These are phyloP conservation scores for Coelastrella sp. DNA, from an alignment of 139 green algal species.

Conservation along the genomic window DNA sequence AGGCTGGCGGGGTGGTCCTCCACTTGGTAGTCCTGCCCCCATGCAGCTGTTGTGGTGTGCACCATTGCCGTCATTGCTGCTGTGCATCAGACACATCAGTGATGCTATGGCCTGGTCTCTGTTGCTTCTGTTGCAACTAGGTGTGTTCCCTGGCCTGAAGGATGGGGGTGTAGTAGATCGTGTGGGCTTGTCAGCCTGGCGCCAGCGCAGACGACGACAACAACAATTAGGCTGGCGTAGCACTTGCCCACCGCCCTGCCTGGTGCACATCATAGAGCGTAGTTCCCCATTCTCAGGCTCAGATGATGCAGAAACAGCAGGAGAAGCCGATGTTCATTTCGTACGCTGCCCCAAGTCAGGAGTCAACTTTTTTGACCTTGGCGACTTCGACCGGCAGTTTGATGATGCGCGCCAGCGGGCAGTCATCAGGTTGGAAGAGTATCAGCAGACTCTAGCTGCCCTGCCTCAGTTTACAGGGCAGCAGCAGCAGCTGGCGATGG, in stretches of 20 bases:
- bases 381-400: constrained; percentile 81
- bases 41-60: not conserved
- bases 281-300: constrained; percentile 83
- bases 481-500: constrained; percentile 5
- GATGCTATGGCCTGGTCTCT: too few relatives aligned
- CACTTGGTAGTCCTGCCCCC: not conserved
- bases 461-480: not conserved
- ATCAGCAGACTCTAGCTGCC: not conserved
- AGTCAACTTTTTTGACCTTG: constrained; percentile 80
- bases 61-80: not conserved
- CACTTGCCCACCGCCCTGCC: constrained; percentile 57
- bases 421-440: not conserved
- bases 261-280: constrained; percentile 89
- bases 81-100: too few relatives aligned
- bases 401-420: constrained; percentile 58
- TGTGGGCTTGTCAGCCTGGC: constrained; percentile 82
- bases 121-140: not conserved
- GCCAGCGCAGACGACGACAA: constrained; percentile 50
- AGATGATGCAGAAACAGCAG: constrained; percentile 68
- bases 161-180: constrained; percentile 89
- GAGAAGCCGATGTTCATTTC: constrained; percentile 65
- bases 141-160: constrained; percentile 66
- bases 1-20: not conserved
- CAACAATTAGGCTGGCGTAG: not conserved
- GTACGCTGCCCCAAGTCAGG: constrained; percentile 78